phyloP scores from a whole-genome alignment of 2,329 filamentous ascomycete species.

The Fusarium buharicum region DNA sequence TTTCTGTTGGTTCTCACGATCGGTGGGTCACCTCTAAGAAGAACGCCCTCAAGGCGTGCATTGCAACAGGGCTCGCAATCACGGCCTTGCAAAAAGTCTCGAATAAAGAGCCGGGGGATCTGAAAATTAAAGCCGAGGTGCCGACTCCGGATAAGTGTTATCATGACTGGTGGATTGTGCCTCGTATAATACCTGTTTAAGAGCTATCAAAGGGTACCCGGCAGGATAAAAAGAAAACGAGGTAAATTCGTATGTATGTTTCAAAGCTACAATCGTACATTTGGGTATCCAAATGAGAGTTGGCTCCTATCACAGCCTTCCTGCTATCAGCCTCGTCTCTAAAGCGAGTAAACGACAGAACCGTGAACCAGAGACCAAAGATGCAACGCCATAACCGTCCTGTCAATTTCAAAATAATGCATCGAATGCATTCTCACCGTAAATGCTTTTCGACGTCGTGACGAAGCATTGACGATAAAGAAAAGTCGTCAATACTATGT shows the following conservation, averaged over 20 bases:
- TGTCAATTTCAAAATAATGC: conserved; percentile 19
- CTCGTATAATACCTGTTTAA: conserved; percentile 54
- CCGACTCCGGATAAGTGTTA: conserved; percentile 65
- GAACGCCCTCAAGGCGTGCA: conserved; percentile 74
- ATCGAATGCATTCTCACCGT: conserved; percentile 25
- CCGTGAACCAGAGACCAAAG: conserved; percentile 9
- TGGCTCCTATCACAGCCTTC: conserved; percentile 20
- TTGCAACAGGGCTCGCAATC: conserved; percentile 74
- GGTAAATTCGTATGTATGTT: conserved; percentile 26
- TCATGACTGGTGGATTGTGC: conserved; percentile 74
- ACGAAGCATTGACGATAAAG: conserved; percentile 17
- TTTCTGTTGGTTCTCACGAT: conserved; percentile 66
- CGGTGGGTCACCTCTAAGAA: conserved; percentile 71
- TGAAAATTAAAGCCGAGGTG: conserved; percentile 62
- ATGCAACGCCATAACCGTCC: conserved; percentile 31
- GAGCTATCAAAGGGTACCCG: background rate
- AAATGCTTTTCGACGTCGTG: conserved; percentile 26
- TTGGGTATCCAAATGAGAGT: conserved; percentile 45
- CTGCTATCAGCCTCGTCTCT: conserved; percentile 11
- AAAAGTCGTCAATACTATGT: conserved; percentile 9
- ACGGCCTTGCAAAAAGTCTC: conserved; percentile 68
- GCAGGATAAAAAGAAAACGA: conserved; percentile 11
- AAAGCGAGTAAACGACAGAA: conserved; percentile 2
- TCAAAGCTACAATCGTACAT: conserved; percentile 37
- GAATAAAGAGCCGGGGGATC: conserved; percentile 46